phyloP scores from a whole-genome alignment of 2,329 filamentous ascomycete species.

The Rhinocladiella similis region DNA sequence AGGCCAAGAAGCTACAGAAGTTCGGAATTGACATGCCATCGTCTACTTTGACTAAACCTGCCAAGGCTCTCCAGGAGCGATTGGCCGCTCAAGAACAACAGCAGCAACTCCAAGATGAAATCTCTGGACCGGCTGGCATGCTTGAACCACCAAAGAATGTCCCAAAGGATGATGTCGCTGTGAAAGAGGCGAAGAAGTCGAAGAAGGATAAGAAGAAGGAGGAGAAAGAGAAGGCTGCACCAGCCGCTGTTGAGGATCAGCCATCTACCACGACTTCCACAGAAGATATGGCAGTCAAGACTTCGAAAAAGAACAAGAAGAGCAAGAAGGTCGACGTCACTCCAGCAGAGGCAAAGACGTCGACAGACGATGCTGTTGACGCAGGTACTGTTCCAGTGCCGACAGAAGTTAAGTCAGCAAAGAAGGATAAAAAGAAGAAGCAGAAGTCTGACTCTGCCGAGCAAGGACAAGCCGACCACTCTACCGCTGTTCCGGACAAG shows the following conservation, averaged over 20 bases:
- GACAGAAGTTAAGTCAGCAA: conserved; percentile 29
- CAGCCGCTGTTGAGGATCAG: conserved; percentile 12
- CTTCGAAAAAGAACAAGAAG: conserved; percentile 25
- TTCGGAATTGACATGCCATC: conserved; percentile 82
- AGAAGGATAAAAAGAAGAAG: conserved; percentile 7
- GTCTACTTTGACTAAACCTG: conserved; percentile 67
- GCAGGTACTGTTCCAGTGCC: conserved; percentile 26
- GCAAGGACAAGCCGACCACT: not conserved
- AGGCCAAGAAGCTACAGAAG: conserved; percentile 73
- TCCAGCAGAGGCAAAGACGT: conserved; percentile 27
- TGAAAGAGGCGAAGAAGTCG: conserved; percentile 33
- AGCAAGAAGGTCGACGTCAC: conserved; percentile 35
- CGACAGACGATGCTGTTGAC: conserved; percentile 17
- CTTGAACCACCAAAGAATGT: conserved; percentile 34
- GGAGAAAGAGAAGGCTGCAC: conserved; percentile 24
- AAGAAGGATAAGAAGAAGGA: conserved; percentile 35
- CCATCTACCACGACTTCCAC: conserved; percentile 8
- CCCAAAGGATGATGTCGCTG: conserved; percentile 29
- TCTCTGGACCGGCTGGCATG: conserved; percentile 26
- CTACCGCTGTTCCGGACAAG: not conserved
- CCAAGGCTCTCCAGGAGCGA: conserved; percentile 42
- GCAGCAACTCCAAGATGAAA: conserved; percentile 30
- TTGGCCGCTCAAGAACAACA: conserved; percentile 32
- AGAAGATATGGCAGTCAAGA: conserved; percentile 7
- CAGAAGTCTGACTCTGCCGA: conserved; percentile 7